Evolutionary conservation across 768 basidiomycete genomes (phyloP), one percentile per base, ranked within the genome.

Genomic region (Collybia nuda): DNA sequence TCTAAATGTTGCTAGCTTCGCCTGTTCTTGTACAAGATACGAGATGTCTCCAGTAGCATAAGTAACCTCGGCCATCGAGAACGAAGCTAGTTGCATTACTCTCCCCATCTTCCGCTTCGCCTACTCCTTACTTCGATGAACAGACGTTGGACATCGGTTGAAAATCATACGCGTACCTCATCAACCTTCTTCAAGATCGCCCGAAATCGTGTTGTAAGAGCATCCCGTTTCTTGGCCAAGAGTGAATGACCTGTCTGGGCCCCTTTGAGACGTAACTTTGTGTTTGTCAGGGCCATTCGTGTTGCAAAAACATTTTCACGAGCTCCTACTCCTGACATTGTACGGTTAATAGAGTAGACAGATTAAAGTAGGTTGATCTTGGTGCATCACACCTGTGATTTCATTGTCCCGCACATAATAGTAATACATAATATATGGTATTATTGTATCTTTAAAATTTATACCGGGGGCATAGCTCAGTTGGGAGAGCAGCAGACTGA

Each of bases 31-130:
- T 5, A 99, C 93, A 55, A 97, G 90, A 71, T 98, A 99, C 40
- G 92, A 84, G 63, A 99, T 98, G 65, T 98, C 97, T 57, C 92
- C 92, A 7, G 97, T 96, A 28, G 95, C 85, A 72, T 98, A 99
- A 17, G 95, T 96, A 56, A 99, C 97, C 69, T 98, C 96, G 0
- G 97, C 97, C 74, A 98, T 88, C 38, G 95, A 97, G 78, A 99
- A 97, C 37, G 97, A 98, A 21, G 97, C 97, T 44, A 98, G 79
- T 68, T 99, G 97, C 86, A 99, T 97, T 21, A 98, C 95, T 52
- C 91, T 81, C 24, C 97, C 97, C 97, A 98, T 99, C 74, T 98
- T 95, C 52, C 94, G 84, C 69, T 99, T 99, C 8, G 97, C 96
- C 95, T 98, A 56, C 53, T 54, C 5, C 48, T 58, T 66, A 45